phyloP scores from a whole-genome alignment of 129 eudicot genomes.

The Arctium lappa region DNA sequence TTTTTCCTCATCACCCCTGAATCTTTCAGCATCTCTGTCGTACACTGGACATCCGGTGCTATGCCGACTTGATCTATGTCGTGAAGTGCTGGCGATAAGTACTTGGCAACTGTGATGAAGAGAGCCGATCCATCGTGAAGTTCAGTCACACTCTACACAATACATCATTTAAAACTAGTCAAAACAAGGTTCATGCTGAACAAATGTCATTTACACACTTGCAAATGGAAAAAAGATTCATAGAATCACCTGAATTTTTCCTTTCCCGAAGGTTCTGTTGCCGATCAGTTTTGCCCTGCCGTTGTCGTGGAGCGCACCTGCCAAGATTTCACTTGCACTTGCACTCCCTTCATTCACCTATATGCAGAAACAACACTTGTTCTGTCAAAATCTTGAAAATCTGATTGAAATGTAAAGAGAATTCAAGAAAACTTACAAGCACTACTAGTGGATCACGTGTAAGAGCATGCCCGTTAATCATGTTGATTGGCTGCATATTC shows the following conservation, averaged over 20 bases:
- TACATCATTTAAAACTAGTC: neutral
- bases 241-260: slow-evolving; percentile 79
- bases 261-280: slow-evolving; percentile 86
- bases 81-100: slow-evolving; percentile 86
- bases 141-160: slow-evolving; percentile 84
- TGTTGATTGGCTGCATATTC: slow-evolving; percentile 76
- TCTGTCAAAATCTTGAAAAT: neutral
- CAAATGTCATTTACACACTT: neutral
- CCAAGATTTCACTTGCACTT: slow-evolving; percentile 92
- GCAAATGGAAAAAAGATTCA: neutral
- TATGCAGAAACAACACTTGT: neutral
- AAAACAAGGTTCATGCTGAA: neutral
- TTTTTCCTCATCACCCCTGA: slow-evolving; percentile 38
- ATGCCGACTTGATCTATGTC: slow-evolving; percentile 91
- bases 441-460: slow-evolving; percentile 90
- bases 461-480: slow-evolving; percentile 86
- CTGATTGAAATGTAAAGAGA: neutral
- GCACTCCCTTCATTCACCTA: slow-evolving; percentile 96
- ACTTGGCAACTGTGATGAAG: slow-evolving; percentile 89
- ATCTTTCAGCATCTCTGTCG: slow-evolving; percentile 66
- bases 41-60: slow-evolving; percentile 84
- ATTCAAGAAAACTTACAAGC: slow-evolving; percentile 53
- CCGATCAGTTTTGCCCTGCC: slow-evolving; percentile 92
- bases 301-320: slow-evolving; percentile 95
- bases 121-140: slow-evolving; percentile 91